These are phyloP conservation scores for Vaccinium myrtillus DNA, from an alignment of 148 eudicot genomes.

Conservation along the genomic window DNA sequence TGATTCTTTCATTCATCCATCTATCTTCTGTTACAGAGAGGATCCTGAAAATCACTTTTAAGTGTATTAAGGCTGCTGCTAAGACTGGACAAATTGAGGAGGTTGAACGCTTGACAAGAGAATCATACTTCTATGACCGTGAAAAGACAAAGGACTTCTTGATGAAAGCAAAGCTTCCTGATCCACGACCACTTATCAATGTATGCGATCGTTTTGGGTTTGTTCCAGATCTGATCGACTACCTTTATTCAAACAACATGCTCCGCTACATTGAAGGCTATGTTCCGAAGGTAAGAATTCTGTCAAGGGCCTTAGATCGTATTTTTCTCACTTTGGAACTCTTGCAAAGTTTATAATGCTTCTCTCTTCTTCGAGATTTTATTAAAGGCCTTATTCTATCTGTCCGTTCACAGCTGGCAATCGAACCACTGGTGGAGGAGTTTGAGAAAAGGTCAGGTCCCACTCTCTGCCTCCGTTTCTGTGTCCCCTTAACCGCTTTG, in stretches of 20 bases:
- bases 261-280: slow-evolving; percentile 74
- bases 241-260: slow-evolving; percentile 37
- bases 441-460: slow-evolving; percentile 65
- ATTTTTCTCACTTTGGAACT: background rate
- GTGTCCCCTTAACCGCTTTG: background rate
- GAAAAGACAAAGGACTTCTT: slow-evolving; percentile 80
- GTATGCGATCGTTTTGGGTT: slow-evolving; percentile 88
- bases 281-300: slow-evolving; percentile 63
- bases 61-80: slow-evolving; percentile 84
- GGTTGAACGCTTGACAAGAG: slow-evolving; percentile 79
- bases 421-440: slow-evolving; percentile 72
- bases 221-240: slow-evolving; percentile 79
- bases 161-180: slow-evolving; percentile 77
- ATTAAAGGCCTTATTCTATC: slow-evolving; percentile 79
- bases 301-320: background rate
- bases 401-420: slow-evolving; percentile 68
- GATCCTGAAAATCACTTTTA: slow-evolving; percentile 24
- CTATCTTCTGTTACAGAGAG: background rate
- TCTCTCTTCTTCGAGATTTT: slow-evolving; percentile 36
- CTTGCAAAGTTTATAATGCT: background rate
- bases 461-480: background rate
- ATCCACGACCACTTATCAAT: slow-evolving; percentile 40
- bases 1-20: background rate
- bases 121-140: slow-evolving; percentile 25
- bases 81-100: slow-evolving; percentile 84